Evolutionary conservation across 2,329 filamentous ascomycete genomes (phyloP).

Genomic region (Teratosphaeria viscida): DNA sequence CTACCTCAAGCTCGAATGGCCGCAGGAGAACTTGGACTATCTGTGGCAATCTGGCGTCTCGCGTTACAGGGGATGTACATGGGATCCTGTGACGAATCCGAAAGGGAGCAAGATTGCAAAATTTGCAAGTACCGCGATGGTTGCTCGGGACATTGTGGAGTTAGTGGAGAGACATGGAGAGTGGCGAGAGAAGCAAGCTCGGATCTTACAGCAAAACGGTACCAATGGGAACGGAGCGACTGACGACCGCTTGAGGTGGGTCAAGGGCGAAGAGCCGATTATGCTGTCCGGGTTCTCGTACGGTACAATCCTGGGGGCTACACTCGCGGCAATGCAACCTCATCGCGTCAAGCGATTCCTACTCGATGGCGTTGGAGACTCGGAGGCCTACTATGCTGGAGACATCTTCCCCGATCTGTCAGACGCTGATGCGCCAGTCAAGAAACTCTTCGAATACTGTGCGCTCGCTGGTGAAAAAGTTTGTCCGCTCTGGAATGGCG

Average conservation of each 20-base stretch:
- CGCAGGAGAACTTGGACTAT: background rate
- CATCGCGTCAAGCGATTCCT: slow-evolving; percentile 24
- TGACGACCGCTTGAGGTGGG: background rate
- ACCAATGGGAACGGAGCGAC: background rate
- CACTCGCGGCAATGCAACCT: slow-evolving; percentile 29
- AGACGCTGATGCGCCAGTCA: slow-evolving; percentile 35
- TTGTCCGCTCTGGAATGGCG: slow-evolving; percentile 31
- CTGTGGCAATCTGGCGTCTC: background rate
- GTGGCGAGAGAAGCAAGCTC: slow-evolving; percentile 20
- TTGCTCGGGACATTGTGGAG: slow-evolving; percentile 41
- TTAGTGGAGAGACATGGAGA: slow-evolving; percentile 34
- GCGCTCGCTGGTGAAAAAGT: slow-evolving; percentile 25
- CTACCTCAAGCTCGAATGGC: background rate
- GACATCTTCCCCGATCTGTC: slow-evolving; percentile 27
- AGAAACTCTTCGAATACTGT: slow-evolving; percentile 36
- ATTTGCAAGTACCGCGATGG: slow-evolving; percentile 37
- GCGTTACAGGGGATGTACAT: background rate
- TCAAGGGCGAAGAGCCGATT: slow-evolving; percentile 12
- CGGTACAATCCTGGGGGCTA: slow-evolving; percentile 32
- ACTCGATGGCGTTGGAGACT: slow-evolving; percentile 38
- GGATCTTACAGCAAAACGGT: background rate
- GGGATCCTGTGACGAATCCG: background rate
- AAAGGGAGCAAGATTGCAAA: slow-evolving; percentile 23
- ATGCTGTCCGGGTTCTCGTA: slow-evolving; percentile 32
- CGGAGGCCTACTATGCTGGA: slow-evolving; percentile 28